Evolutionary conservation across 1,139 yeast genomes (phyloP), one percentile per base, ranked within the genome.

Genomic region (Arxiozyma heterogenica): DNA sequence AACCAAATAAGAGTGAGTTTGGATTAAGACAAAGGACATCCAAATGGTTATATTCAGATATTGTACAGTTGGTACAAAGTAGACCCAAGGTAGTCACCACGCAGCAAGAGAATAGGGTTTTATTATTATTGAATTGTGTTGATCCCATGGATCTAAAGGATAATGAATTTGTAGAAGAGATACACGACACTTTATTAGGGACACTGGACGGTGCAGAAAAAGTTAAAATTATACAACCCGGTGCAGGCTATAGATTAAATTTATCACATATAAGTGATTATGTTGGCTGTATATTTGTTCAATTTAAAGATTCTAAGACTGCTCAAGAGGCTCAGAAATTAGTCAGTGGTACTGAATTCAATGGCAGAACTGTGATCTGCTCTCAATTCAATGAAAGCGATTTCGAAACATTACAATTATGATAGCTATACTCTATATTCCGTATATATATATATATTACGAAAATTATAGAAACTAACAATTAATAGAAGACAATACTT

Each of bases 221-320:
- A 5, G 70, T 88, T 4, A 77, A 76, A 56, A 79, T 89, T n/a
- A 91, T 94, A 0, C 74, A 80, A 59, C 93, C 93, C 0, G 76
- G 77, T 2, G 74, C 75, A 34, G 82, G 78, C 45, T 78, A 70
- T 56, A 70, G 74, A 47, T 66, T 73, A 45, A 69, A 67, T 44
- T 71, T 58, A 75, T 81, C 66, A 69, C 77, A 61, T 64, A 49
- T 73, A 0, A 63, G 65, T 12, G 67, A 69, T 1, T 89, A 88
- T 3, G 78, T 84, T 44, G 96, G 96, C 0, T 84, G 81, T 60
- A 76, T 87, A 0, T 89, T 76, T 65, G 80, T 87, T 44, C 83
- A 84, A 67, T 89, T 84, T 68, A 76, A 74, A 2, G 73, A 74
- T 20, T 71, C 74, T 4, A 77, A 76, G 1, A 70, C 72, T 8